These are phyloP conservation scores for Geosmithia flava DNA, from an alignment of 2,329 filamentous ascomycete species.

Conservation along the genomic window DNA sequence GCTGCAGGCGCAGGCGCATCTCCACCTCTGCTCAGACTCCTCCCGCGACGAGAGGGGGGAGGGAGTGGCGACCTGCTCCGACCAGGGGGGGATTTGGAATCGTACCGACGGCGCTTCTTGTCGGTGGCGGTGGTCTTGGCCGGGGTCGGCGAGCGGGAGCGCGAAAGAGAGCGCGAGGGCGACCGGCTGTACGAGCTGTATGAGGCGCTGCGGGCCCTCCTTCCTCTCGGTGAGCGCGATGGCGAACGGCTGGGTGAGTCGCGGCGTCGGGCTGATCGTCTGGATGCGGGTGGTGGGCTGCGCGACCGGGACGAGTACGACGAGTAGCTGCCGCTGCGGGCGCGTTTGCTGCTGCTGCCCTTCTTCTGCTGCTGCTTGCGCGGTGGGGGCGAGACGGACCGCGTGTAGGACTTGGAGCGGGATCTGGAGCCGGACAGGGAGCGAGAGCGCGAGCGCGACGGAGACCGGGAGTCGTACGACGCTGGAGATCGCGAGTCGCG, in stretches of 20 bases:
- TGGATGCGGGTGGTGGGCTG: constrained; percentile 14
- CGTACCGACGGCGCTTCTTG: constrained; percentile 6
- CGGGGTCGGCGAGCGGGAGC: constrained; percentile 16
- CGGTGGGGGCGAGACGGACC: constrained; percentile 16
- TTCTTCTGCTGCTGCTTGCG: neutral
- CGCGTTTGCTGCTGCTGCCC: constrained; percentile 1
- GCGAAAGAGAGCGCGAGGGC: constrained; percentile 12
- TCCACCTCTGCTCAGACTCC: neutral
- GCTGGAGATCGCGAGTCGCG: neutral
- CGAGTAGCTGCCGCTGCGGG: constrained; percentile 14
- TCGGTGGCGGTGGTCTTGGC: constrained; percentile 5
- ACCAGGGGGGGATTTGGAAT: constrained; percentile 5
- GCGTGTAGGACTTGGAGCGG: constrained; percentile 21
- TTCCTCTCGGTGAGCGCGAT: constrained; percentile 12
- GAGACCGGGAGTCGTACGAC: neutral
- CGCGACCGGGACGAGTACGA: constrained; percentile 5
- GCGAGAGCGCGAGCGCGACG: neutral
- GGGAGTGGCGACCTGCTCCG: constrained; percentile 5
- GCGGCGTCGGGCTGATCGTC: constrained; percentile 10
- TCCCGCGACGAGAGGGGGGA: constrained; percentile 3
- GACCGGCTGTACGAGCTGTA: constrained; percentile 19
- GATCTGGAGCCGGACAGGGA: neutral
- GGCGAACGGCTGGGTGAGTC: constrained; percentile 13
- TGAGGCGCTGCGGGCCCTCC: constrained; percentile 13
- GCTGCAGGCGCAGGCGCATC: too few relatives aligned